Conservation (phyloP, 2,329 filamentous ascomycete genomes). For the Pseudopyrenochaeta lycopersici region DNA sequence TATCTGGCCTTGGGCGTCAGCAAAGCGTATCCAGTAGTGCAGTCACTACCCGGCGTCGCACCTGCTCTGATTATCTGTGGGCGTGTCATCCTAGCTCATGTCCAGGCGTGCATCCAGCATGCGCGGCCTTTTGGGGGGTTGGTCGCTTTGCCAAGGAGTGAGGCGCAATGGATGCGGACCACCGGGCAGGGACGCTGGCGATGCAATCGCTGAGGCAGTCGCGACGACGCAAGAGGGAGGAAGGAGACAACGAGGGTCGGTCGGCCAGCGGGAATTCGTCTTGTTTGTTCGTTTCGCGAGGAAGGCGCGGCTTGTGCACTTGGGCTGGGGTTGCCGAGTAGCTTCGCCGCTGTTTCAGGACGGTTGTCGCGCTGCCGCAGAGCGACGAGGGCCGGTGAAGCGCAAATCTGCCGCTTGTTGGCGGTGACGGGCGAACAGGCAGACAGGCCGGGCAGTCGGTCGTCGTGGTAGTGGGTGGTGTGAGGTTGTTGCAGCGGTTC, state of each 20-base stretch:
- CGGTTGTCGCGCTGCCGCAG: slow-evolving; percentile 7
- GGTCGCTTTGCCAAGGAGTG: slow-evolving; percentile 34
- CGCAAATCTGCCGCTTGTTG: too few species aligned
- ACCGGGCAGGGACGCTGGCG: slow-evolving; percentile 18
- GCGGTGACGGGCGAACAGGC: neutral
- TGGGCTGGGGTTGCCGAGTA: slow-evolving; percentile 22
- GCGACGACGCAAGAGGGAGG: slow-evolving; percentile 2
- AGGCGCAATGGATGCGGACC: slow-evolving; percentile 37
- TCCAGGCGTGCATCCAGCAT: slow-evolving; percentile 26
- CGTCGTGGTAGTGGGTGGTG: neutral
- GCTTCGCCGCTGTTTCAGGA: slow-evolving; percentile 26
- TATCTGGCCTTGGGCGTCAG: slow-evolving; percentile 72
- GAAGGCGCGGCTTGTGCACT: slow-evolving; percentile 22
- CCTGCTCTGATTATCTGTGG: slow-evolving; percentile 66
- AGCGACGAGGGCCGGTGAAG: slow-evolving; percentile 5
- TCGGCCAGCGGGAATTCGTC: slow-evolving; percentile 24
- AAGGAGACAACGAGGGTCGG: slow-evolving; percentile 14
- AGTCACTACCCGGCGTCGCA: slow-evolving; percentile 37
- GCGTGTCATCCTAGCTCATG: slow-evolving; percentile 60
- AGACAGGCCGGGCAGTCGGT: neutral
- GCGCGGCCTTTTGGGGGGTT: slow-evolving; percentile 9
- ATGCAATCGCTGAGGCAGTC: too few species aligned
- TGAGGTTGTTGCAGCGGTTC: neutral
- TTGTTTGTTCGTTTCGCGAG: too few species aligned
- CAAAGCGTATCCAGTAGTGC: slow-evolving; percentile 7